Evolutionary conservation across 1,284 basidiomycete genomes (phyloP).

Genomic region (Austroboletus novae-zelandiae): DNA sequence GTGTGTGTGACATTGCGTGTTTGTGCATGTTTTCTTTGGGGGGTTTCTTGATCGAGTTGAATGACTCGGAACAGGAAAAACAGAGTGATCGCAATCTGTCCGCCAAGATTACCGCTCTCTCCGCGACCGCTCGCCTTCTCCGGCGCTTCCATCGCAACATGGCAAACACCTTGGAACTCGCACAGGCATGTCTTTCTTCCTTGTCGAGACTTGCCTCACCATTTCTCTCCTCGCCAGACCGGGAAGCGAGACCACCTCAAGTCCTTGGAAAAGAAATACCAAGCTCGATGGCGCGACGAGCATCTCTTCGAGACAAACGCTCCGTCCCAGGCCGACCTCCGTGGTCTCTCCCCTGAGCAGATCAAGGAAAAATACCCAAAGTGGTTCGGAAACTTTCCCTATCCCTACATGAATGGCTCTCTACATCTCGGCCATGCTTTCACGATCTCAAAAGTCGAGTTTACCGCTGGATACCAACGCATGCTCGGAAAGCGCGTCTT

Average conservation of each 20-base stretch:
- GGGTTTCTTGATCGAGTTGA: constrained; percentile 11
- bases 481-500: constrained; percentile 94
- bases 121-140: constrained; percentile 23
- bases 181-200: constrained; percentile 40
- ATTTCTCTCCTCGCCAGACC: constrained; percentile 53
- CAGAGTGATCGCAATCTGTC: constrained; percentile 25
- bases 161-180: constrained; percentile 55
- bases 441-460: constrained; percentile 98
- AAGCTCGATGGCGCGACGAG: constrained; percentile 73
- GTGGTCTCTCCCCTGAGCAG: constrained; percentile 61
- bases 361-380: constrained; percentile 81
- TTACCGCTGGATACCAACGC: constrained; percentile 92
- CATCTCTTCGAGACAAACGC: constrained; percentile 83
- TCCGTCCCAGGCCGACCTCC: constrained; percentile 65
- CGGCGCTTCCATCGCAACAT: constrained; percentile 38
- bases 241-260: constrained; percentile 89
- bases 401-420: constrained; percentile 98
- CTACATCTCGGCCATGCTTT: constrained; percentile 98
- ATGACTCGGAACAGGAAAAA: constrained; percentile 20
- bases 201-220: not conserved
- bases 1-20: constrained; percentile 28
- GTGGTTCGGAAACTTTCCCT: constrained; percentile 97
- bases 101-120: constrained; percentile 26
- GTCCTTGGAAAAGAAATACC: constrained; percentile 82
- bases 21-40: constrained; percentile 22